Evolutionary conservation across 805 yeast species (phyloP).

Genomic region (Yarrowia divulgata): DNA sequence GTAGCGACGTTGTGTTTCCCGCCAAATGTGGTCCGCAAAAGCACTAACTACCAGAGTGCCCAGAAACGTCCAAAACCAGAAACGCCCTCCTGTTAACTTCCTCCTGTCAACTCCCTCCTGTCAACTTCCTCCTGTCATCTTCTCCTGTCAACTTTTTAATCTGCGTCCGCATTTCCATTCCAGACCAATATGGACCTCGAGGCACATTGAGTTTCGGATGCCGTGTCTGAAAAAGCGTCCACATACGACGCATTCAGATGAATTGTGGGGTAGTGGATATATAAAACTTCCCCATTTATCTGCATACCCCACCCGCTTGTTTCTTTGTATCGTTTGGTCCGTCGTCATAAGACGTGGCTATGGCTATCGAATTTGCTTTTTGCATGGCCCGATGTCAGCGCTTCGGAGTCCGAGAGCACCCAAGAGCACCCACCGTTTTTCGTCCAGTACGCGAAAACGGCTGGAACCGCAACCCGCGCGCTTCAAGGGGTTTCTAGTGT

Average conservation of each 20-base stretch:
- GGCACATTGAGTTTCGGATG: slow-evolving; percentile 5
- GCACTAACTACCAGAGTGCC: too few relatives aligned
- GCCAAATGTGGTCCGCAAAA: too few relatives aligned
- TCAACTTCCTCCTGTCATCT: too few relatives aligned
- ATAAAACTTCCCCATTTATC: not conserved
- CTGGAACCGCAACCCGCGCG: too few relatives aligned
- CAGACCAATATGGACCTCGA: not conserved
- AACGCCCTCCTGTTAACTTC: too few relatives aligned
- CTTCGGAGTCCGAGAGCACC: not conserved
- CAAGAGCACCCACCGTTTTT: slow-evolving; percentile 1
- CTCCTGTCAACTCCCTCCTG: too few relatives aligned
- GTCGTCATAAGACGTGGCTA: too few relatives aligned
- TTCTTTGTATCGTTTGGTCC: not conserved
- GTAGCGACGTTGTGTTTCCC: too few relatives aligned
- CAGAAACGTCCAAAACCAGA: too few relatives aligned
- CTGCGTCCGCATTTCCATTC: not conserved
- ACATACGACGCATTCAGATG: not conserved
- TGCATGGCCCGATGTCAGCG: not conserved
- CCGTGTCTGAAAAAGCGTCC: not conserved
- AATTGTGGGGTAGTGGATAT: not conserved
- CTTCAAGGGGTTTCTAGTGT: too few relatives aligned
- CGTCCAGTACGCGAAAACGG: too few relatives aligned
- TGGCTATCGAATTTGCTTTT: too few relatives aligned
- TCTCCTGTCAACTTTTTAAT: not conserved
- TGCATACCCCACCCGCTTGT: not conserved